These are phyloP conservation scores for Exsudoporus frostii DNA, from an alignment of 768 basidiomycete species.

Conservation along the genomic window DNA sequence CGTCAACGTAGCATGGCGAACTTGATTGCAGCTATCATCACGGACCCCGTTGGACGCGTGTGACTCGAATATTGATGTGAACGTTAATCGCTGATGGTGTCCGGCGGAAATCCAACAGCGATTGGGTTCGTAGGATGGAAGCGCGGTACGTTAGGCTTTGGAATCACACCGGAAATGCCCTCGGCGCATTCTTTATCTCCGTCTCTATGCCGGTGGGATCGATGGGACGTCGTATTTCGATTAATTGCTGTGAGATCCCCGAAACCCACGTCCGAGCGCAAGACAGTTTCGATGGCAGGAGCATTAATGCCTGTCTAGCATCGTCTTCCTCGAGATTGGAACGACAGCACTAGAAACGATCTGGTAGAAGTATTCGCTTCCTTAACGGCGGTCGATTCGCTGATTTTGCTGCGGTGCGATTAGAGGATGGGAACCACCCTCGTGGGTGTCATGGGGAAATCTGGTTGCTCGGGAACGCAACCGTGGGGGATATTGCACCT, in stretches of 20 bases:
- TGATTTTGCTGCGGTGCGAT: background rate
- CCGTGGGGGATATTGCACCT: background rate
- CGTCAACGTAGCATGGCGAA: background rate
- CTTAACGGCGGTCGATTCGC: background rate
- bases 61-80: background rate
- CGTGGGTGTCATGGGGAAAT: background rate
- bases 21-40: background rate
- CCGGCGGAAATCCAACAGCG: background rate
- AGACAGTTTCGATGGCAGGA: background rate
- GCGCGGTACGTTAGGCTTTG: background rate
- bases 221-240: too few species aligned
- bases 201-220: background rate
- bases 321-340: too few species aligned
- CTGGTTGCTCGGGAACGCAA: background rate
- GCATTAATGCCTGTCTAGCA: background rate
- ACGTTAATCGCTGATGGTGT: background rate
- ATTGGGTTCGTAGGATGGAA: background rate
- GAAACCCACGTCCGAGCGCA: background rate
- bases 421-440: background rate
- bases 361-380: background rate
- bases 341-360: too few species aligned
- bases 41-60: background rate
- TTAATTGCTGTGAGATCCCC: background rate
- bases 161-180: background rate
- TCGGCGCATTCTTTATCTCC: background rate